Base-by-base conservation (phyloP, 192 early-diverging fungal genomes). In the Rhizoclosmatium globosum region DNA sequence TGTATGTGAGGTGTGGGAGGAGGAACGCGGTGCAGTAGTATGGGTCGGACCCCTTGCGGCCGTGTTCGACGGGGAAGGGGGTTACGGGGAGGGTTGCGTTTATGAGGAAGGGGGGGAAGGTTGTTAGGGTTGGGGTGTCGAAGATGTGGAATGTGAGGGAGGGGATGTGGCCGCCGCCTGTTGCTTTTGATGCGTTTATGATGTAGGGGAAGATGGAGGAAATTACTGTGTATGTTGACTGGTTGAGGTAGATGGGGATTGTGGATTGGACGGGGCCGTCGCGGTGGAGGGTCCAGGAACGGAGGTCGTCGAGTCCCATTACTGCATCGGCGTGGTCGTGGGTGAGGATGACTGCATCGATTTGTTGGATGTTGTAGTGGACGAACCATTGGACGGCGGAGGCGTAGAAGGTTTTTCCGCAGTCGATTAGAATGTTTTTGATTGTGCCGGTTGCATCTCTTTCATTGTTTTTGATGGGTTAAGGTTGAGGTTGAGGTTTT, bases 241-340 rank as follows among this genome's bases (percentile, higher is more conserved):
- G 74, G 71, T 87, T 88, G 64, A 94, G 84, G 80, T 94, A 97
- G 2, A 98, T 86, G 23, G 92, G 89, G 44, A 98, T 92, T 70
- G 78, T 73, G 38, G 84, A 80, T 56, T 94, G 93, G n/a, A 92
- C 50, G 6, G 6, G 6, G 9, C 50, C 50, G 50, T 53, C 56
- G 45, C 71, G 73, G 47, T 82, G 82, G 11, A 89, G 60, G 6
- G 90, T 91, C 94, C 94, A 97, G 41, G 89, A 84, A 13, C 95
- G 85, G 59, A 97, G 82, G 79, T 98, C 95, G 79, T 97, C 96
- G 76, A 98, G 38, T 48, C 84, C 95, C 38, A 92, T 83, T 48
- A 94, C 89, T 7, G 96, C 97, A 83, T 98, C 97, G 9, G 96
- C 94, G 76, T 98, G 97, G 3, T 93, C 94, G 78, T 98, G 97